Base-by-base conservation (phyloP, 140 eudicot genomes). In the Erigeron philadelphicus region DNA sequence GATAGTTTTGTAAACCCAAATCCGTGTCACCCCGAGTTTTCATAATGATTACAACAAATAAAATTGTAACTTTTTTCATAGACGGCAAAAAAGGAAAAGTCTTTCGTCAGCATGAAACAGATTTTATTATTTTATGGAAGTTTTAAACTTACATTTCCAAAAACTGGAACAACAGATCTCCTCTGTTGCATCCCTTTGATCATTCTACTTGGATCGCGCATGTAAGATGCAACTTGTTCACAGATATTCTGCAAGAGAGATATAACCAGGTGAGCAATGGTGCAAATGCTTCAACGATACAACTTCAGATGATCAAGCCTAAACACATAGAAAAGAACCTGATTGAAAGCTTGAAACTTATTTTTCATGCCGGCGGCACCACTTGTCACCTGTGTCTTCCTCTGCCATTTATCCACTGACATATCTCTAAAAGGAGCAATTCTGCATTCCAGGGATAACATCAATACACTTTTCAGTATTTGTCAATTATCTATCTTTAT, bases 171-270 rank as follows among this genome's bases (percentile, higher is more conserved):
- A 68, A 78, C 82, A 12, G 89, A 85, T 76, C 83, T 83, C 67
- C 80, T 93, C 80, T 77, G 96, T 66, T 81, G 98, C 95, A 89
- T 93, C 66, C 87, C 87, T 72, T 80, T 89, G 7, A 85, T 73
- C 98, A 93, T 88, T 78, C 87, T 93, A 81, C 84, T 84, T 43
- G 98, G 96, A 75, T 93, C 96, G 76, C 98, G 87, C 96, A 93
- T 86, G 75, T 89, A 86, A 19, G 85, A 70, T 19, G 94, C 87
- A 41, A 93, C 98, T 86, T 93, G 98, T 64, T 87, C 86, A 55
- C 98, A 89, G 46, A 93, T 83, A 80, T 81, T 83, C 96, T 93
- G 80, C 11, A 83, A 41, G 11, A 67, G 54, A 11, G 15, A 19
- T 40, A 31, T 6, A 60, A 70, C 2, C 6, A 54, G 61, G 62